phyloP scores from a whole-genome alignment of 371 early-diverging fungal species.

The Blastocladiella emersonii region DNA sequence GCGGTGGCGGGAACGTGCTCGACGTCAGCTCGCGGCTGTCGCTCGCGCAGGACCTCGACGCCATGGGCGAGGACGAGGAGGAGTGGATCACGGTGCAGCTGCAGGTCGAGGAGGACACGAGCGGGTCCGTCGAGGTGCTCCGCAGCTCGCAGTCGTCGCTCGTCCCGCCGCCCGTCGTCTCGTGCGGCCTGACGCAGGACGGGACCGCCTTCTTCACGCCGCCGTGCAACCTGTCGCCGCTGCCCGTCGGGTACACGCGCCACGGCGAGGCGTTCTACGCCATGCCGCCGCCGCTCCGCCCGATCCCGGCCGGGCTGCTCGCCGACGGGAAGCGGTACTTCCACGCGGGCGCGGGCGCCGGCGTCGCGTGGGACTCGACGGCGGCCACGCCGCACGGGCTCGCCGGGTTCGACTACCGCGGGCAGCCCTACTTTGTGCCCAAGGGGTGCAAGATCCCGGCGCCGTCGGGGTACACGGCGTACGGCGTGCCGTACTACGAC shows the following conservation, averaged over 20 bases:
- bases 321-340: conserved; percentile 28
- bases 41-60: too few species aligned
- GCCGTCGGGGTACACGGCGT: conserved; percentile 35
- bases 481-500: conserved; percentile 41
- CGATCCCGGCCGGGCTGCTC: conserved; percentile 29
- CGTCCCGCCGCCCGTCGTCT: not conserved
- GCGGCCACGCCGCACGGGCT: conserved; percentile 3
- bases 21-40: too few species aligned
- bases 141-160: not conserved
- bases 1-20: too few species aligned
- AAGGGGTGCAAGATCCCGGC: conserved; percentile 28
- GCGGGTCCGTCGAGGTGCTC: not conserved
- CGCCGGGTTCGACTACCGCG: conserved; percentile 32
- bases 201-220: conserved; percentile 31
- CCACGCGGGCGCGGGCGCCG: conserved; percentile 6
- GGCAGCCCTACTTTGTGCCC: conserved; percentile 39
- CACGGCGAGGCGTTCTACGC: conserved; percentile 29
- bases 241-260: conserved; percentile 31
- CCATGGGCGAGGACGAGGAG: not conserved
- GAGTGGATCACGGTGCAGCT: conserved; percentile 34
- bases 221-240: conserved; percentile 29
- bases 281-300: conserved; percentile 23
- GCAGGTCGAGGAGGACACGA: conserved; percentile 35
- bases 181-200: not conserved
- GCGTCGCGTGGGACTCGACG: conserved; percentile 8